These are phyloP conservation scores for Amanita rubescens DNA, from an alignment of 768 basidiomycete genomes.

Conservation along the genomic window DNA sequence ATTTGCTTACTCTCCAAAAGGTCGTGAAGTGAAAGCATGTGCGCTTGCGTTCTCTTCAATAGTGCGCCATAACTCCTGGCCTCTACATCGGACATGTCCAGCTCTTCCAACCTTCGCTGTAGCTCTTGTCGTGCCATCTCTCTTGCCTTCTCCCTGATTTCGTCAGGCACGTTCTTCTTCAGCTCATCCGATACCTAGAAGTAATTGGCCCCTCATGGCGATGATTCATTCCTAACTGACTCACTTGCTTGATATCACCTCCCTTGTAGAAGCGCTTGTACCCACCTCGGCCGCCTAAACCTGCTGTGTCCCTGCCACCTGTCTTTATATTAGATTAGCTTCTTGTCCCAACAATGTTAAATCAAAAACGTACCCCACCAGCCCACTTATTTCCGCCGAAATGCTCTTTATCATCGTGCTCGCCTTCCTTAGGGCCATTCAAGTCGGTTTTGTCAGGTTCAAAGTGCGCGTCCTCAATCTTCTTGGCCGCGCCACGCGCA, in stretches of 20 bases:
- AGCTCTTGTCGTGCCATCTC: constrained; percentile 63
- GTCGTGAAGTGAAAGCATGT: constrained; percentile 52
- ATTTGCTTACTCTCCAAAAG: constrained; percentile 53
- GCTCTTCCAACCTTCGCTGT: constrained; percentile 50
- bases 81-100: constrained; percentile 50
- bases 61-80: constrained; percentile 50
- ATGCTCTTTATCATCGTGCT: constrained; percentile 57
- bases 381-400: constrained; percentile 58
- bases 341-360: background rate
- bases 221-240: background rate
- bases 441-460: constrained; percentile 48
- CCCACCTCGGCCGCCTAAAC: constrained; percentile 58
- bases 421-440: constrained; percentile 50
- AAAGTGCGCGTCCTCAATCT: constrained; percentile 49
- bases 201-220: background rate
- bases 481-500: constrained; percentile 44
- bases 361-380: constrained; percentile 41
- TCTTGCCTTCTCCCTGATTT: constrained; percentile 54
- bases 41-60: constrained; percentile 47
- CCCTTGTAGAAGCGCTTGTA: constrained; percentile 60
- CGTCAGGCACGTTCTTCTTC: constrained; percentile 53
- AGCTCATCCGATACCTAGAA: constrained; percentile 41
- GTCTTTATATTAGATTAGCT: constrained; percentile 29
- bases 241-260: constrained; percentile 56
- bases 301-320: constrained; percentile 60